Base-by-base conservation (phyloP, 179 eudicot species). In the Sideroxylon spinosum region DNA sequence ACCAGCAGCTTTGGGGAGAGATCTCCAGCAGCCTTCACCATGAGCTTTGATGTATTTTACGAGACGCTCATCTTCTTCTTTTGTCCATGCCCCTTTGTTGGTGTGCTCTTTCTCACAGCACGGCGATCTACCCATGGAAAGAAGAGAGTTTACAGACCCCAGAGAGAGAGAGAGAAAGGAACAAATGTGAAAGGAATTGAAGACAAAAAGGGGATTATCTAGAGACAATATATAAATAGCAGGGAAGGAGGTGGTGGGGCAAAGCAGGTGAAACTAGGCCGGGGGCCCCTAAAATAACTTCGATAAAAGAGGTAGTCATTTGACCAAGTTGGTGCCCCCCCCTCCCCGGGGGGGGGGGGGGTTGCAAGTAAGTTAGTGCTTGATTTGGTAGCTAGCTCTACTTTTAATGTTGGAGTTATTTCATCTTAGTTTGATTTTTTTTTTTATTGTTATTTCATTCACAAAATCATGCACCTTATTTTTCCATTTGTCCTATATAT, bases 21-120 rank as follows among this genome's bases (percentile, higher is more conserved):
- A 88, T 49, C 91, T 79, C 91, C 91, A 88, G 76, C 87, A 88
- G 80, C 91, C 91, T 86, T 88, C 91, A 70, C 91, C 91, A 86
- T 88, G 86, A 76, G 83, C 73, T 61, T 84, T 86, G 81, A 88
- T 88, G 77, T 88, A 88, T 26, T 77, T 82, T 32, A 86, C 70
- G 57, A 88, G 89, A 8, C 85, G 86, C 7, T 81, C 85, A 75
- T 87, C 90, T 83, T 87, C 89, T 9, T 87, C 89, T 79, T 81
- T 87, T 63, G 89, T 86, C 91, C 91, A 88, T 62, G 91, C 91
- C 73, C 91, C 91, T 86, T 88, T 88, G 81, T 88, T 88, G 9
- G 91, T 88, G 73, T 88, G 91, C 69, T 88, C 87, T 76, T 88
- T 88, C 85, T 88, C 89, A 77, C 91, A 88, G 59, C 91, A 88